Percentiles rank a stretch among this genome's conserved stretches.
Conservation (phyloP, 2,329 filamentous ascomycete genomes). For the Nannizzia gypsea region DNA sequence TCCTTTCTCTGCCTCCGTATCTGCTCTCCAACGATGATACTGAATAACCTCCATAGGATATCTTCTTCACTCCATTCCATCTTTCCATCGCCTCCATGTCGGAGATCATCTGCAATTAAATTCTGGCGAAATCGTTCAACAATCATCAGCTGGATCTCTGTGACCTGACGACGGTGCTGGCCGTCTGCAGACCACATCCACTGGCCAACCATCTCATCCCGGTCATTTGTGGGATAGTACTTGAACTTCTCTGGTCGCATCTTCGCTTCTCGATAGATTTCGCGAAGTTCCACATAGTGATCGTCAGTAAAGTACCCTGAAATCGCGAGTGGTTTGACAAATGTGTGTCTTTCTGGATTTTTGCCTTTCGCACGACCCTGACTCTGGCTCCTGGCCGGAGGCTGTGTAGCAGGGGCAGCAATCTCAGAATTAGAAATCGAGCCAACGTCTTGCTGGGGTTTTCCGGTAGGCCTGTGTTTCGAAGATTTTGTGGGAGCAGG, state of each 20-base stretch:
- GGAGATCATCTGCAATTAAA: slow-evolving; percentile 24
- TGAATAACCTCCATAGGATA: slow-evolving; percentile 33
- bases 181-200: slow-evolving; percentile 35
- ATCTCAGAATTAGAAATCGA: neutral
- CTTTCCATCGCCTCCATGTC: slow-evolving; percentile 27
- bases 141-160: slow-evolving; percentile 33
- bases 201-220: slow-evolving; percentile 31
- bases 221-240: slow-evolving; percentile 26
- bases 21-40: slow-evolving; percentile 37
- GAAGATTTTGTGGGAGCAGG: neutral
- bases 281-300: slow-evolving; percentile 30
- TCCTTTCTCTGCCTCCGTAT: slow-evolving; percentile 30
- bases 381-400: neutral
- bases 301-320: slow-evolving; percentile 34
- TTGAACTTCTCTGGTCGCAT: slow-evolving; percentile 27
- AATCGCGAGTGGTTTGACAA: slow-evolving; percentile 20
- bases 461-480: neutral
- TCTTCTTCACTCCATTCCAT: slow-evolving; percentile 36
- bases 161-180: slow-evolving; percentile 30
- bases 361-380: neutral
- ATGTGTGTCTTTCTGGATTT: neutral
- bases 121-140: slow-evolving; percentile 31
- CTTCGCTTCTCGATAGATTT: slow-evolving; percentile 30
- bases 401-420: neutral
- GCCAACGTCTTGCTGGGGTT: neutral